Evolutionary conservation across 768 basidiomycete genomes (phyloP).

Genomic region (Melanogaster broomeanus): DNA sequence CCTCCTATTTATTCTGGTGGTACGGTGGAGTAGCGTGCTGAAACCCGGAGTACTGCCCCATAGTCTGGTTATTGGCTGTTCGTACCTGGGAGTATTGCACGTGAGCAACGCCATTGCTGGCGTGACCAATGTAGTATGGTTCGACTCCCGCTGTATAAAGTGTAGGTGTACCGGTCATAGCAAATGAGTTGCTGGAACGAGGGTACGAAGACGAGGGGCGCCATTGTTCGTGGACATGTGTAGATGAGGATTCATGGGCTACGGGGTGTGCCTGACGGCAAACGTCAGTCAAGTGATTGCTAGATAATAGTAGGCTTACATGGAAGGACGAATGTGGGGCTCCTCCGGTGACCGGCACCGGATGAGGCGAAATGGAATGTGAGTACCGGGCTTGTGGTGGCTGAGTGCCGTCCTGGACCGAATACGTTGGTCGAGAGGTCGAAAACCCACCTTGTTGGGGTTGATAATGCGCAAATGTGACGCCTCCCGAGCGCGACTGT

Average conservation of each 20-base stretch:
- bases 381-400: conserved; percentile 19
- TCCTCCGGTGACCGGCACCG: conserved; percentile 12
- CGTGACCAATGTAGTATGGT: conserved; percentile 27
- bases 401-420: conserved; percentile 17
- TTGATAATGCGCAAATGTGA: conserved; percentile 41
- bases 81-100: conserved; percentile 31
- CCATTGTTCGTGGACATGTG: conserved; percentile 26
- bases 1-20: conserved; percentile 28
- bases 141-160: conserved; percentile 22
- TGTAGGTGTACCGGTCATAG: conserved; percentile 17
- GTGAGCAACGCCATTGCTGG: conserved; percentile 9
- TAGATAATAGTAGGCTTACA: conserved; percentile 10
- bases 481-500: conserved; percentile 21
- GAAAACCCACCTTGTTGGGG: conserved; percentile 39
- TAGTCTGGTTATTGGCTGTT: conserved; percentile 14
- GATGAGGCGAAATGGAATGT: conserved; percentile 17
- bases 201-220: conserved; percentile 22
- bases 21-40: conserved; percentile 32
- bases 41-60: conserved; percentile 25
- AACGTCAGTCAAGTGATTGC: not conserved
- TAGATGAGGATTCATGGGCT: conserved; percentile 11
- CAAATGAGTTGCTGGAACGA: conserved; percentile 19
- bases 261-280: conserved; percentile 10
- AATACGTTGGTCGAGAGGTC: conserved; percentile 32
- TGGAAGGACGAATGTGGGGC: conserved; percentile 26